A percentile compares a stretch with the other conserved stretches of the same genome.
Evolutionary conservation across 495 filamentous ascomycete genomes (phyloP).

Genomic region (Penicillium crystallinum): DNA sequence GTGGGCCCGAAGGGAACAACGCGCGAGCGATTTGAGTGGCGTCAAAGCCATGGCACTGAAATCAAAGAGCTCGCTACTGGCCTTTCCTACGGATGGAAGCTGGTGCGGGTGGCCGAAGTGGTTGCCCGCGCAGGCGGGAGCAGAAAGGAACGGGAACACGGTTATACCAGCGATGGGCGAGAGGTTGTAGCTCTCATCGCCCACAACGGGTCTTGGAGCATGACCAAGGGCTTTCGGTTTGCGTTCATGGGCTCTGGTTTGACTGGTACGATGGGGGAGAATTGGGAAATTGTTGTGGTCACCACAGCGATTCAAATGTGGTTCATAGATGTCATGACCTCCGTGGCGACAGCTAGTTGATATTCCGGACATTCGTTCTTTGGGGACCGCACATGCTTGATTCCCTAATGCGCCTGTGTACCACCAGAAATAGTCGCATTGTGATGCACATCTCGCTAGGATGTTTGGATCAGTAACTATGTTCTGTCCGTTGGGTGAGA

Average conservation of each 20-base stretch:
- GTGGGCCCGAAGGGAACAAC: slow-evolving; percentile 1
- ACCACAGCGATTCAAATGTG: slow-evolving; percentile 11
- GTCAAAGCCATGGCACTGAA: slow-evolving; percentile 12
- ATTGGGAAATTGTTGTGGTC: slow-evolving; percentile 13
- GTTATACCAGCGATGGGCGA: slow-evolving; percentile 11
- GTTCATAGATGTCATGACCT: slow-evolving; percentile 6
- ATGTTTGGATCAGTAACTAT: too few relatives aligned
- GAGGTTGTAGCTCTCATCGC: slow-evolving; percentile 19
- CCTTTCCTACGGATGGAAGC: slow-evolving; percentile 9
- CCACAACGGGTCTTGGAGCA: slow-evolving; percentile 12
- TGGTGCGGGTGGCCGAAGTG: slow-evolving; percentile 9
- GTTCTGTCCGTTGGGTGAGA: too few relatives aligned
- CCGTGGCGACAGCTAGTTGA: background rate
- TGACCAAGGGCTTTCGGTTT: slow-evolving; percentile 13
- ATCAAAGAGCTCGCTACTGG: slow-evolving; percentile 10
- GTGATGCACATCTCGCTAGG: too few relatives aligned
- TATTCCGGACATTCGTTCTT: too few relatives aligned
- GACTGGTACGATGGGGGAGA: slow-evolving; percentile 6
- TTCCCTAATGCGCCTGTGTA: too few relatives aligned
- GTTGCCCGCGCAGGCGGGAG: background rate
- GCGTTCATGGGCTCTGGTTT: slow-evolving; percentile 11
- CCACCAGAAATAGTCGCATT: too few relatives aligned
- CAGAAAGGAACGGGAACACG: slow-evolving; percentile 8
- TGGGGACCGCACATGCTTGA: too few relatives aligned
- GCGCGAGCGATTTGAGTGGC: slow-evolving; percentile 12